These are phyloP conservation scores for Cantharellus anzutake DNA, from an alignment of 768 basidiomycete genomes.

Conservation along the genomic window DNA sequence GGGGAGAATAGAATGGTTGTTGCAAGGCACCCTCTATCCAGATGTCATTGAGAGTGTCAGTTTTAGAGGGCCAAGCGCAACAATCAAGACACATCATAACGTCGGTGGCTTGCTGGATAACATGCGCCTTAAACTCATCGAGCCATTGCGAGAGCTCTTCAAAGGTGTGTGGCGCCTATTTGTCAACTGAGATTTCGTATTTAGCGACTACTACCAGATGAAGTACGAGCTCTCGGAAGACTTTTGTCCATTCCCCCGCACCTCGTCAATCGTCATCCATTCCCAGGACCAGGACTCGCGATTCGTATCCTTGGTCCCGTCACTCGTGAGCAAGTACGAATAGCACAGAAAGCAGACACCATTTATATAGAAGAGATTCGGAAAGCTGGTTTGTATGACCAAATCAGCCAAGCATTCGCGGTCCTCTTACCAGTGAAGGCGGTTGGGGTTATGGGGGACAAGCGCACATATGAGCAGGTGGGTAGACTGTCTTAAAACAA, in stretches of 20 bases:
- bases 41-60: slow-evolving; percentile 99
- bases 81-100: slow-evolving; percentile 99
- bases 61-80: slow-evolving; percentile 97
- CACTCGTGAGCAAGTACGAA: slow-evolving; percentile 78
- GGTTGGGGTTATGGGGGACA: slow-evolving; percentile 96
- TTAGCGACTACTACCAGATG: slow-evolving; percentile 34
- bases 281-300: slow-evolving; percentile 95
- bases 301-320: slow-evolving; percentile 96
- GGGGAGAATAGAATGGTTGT: slow-evolving; percentile 88
- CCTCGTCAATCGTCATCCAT: slow-evolving; percentile 91
- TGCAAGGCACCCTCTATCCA: slow-evolving; percentile 96
- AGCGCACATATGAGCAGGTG: slow-evolving; percentile 81
- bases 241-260: slow-evolving; percentile 81
- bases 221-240: slow-evolving; percentile 83
- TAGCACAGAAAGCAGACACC: slow-evolving; percentile 76
- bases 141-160: slow-evolving; percentile 92
- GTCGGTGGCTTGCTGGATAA: slow-evolving; percentile 60
- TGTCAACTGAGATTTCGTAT: neutral
- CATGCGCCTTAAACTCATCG: slow-evolving; percentile 98
- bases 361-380: slow-evolving; percentile 99
- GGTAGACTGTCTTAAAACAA: slow-evolving; percentile 15
- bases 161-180: slow-evolving; percentile 47
- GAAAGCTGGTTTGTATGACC: slow-evolving; percentile 75
- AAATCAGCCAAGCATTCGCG: slow-evolving; percentile 93
- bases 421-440: slow-evolving; percentile 91